A percentile compares a stretch with the other conserved stretches of the same genome.
Evolutionary conservation across 768 basidiomycete genomes (phyloP).

Genomic region (Boletus tomentosulus): DNA sequence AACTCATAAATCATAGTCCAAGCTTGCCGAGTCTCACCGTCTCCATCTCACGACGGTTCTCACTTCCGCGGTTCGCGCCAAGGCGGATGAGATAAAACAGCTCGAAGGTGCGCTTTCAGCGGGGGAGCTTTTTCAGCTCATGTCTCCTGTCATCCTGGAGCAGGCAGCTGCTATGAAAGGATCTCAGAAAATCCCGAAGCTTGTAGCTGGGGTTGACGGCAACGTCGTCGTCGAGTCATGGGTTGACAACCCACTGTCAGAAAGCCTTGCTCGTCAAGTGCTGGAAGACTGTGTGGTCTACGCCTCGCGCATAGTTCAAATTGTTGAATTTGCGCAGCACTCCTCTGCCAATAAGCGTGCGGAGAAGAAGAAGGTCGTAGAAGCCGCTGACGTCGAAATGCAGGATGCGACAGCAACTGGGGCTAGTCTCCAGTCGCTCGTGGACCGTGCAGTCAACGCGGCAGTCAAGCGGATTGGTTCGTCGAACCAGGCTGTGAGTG

Average conservation of each 20-base stretch:
- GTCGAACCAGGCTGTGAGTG: background rate
- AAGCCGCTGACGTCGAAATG: slow-evolving; percentile 2
- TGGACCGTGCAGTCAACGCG: background rate
- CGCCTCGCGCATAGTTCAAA: background rate
- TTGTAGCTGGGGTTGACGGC: background rate
- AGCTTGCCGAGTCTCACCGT: background rate
- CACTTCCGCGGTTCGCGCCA: background rate
- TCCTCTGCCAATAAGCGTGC: accelerated
- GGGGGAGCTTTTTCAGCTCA: background rate
- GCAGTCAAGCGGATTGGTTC: background rate
- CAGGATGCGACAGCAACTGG: background rate
- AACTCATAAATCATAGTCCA: too few relatives aligned
- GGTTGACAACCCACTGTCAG: background rate
- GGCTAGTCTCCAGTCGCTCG: background rate
- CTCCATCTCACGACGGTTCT: background rate
- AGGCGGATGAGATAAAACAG: background rate
- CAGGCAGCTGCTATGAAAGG: too few relatives aligned
- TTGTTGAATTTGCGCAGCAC: background rate
- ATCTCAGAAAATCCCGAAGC: background rate
- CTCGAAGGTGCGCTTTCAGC: background rate
- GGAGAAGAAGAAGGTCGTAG: background rate
- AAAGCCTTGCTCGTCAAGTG: too few relatives aligned
- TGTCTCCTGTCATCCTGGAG: background rate
- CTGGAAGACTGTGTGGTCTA: background rate
- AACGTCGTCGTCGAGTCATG: background rate